Conservation (phyloP, 371 early-diverging fungal species). For the Mucor sp. region DNA sequence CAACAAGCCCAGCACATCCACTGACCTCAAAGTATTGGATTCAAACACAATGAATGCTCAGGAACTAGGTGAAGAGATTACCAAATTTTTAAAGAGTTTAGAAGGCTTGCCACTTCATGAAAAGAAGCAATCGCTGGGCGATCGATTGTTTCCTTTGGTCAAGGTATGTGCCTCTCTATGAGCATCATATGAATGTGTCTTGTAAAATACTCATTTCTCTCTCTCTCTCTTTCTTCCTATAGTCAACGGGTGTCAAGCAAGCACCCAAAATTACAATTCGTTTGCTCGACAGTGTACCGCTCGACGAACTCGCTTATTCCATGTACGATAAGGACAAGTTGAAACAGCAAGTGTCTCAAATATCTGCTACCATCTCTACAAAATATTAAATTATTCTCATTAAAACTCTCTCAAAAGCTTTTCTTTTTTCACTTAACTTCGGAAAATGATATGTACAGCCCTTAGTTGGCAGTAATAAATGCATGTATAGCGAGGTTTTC, state of each 20-base stretch:
- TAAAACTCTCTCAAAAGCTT: background rate
- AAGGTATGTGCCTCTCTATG: conserved; percentile 28
- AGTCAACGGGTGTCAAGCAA: conserved; percentile 40
- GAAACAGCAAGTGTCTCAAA: conserved; percentile 14
- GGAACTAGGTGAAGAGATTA: conserved; percentile 25
- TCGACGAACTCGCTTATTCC: conserved; percentile 47
- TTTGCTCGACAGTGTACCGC: conserved; percentile 48
- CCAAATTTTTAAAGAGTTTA: conserved; percentile 29
- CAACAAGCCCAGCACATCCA: background rate
- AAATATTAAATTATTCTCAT: conserved; percentile 2
- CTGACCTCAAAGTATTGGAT: background rate
- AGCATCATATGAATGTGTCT: background rate
- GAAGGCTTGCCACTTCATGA: conserved; percentile 28
- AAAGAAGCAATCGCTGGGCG: conserved; percentile 45
- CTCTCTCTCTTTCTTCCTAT: background rate
- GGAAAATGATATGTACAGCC: too few species aligned
- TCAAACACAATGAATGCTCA: conserved; percentile 1
- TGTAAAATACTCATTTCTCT: background rate
- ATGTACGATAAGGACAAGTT: conserved; percentile 44
- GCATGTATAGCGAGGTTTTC: too few species aligned
- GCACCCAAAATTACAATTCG: conserved; percentile 51
- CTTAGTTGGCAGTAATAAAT: too few species aligned
- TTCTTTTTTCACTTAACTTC: background rate
- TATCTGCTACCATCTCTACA: background rate
- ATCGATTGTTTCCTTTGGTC: conserved; percentile 43